These are phyloP conservation scores for Leishmania braziliensis DNA, from an alignment of 208 protist species.

Conservation along the genomic window DNA sequence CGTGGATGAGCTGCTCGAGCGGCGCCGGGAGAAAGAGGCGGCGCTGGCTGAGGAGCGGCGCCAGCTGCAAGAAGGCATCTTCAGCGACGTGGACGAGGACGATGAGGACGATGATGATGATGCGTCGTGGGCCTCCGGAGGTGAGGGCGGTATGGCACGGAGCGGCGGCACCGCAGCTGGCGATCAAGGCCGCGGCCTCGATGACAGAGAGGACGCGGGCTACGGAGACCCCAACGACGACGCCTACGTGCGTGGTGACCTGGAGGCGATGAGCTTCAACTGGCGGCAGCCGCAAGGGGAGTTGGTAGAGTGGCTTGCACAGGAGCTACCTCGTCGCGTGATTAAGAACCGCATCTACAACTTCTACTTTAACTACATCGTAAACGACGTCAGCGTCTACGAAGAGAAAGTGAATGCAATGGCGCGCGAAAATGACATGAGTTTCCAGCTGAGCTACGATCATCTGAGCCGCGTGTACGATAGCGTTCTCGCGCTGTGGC, in stretches of 20 bases:
- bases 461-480: conserved; percentile 92
- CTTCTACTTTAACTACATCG: conserved; percentile 91
- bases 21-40: conserved; percentile 62
- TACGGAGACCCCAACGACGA: conserved; percentile 52
- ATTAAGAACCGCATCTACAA: conserved; percentile 93
- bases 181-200: neutral
- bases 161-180: neutral
- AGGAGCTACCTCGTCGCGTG: conserved; percentile 84
- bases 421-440: conserved; percentile 93
- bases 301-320: conserved; percentile 89
- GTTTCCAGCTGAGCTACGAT: conserved; percentile 94
- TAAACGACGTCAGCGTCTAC: conserved; percentile 80
- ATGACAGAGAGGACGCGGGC: conserved; percentile 15
- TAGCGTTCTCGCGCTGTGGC: conserved; percentile 94
- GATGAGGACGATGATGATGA: conserved; percentile 44
- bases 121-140: conserved; percentile 4
- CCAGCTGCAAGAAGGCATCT: conserved; percentile 81
- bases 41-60: conserved; percentile 64
- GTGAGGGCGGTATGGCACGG: conserved; percentile 1
- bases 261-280: conserved; percentile 84
- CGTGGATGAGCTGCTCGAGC: conserved; percentile 80
- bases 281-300: conserved; percentile 88
- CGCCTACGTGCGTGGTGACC: conserved; percentile 77
- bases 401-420: conserved; percentile 82
- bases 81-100: conserved; percentile 75